These are phyloP conservation scores for Nitzschia palea DNA, from an alignment of 108 stramenopile species.

Conservation along the genomic window DNA sequence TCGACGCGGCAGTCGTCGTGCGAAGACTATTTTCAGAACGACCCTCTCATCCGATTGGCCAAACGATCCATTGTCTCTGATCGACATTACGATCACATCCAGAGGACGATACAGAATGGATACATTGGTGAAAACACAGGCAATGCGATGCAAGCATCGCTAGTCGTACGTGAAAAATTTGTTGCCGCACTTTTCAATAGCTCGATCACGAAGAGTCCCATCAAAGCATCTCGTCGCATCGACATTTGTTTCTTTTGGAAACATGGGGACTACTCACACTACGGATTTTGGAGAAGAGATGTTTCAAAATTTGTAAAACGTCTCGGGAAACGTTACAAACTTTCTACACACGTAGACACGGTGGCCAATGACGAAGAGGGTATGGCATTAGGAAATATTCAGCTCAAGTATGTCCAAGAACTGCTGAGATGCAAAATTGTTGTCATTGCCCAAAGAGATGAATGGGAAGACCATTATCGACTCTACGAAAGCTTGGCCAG, in stretches of 20 bases:
- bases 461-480: slow-evolving; percentile 70
- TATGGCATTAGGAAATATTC: slow-evolving; percentile 18
- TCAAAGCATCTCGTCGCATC: slow-evolving; percentile 12
- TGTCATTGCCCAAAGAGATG: slow-evolving; percentile 62
- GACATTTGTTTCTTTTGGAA: slow-evolving; percentile 44
- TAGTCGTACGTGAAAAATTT: slow-evolving; percentile 35
- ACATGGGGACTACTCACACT: slow-evolving; percentile 44
- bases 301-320: slow-evolving; percentile 14
- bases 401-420: slow-evolving; percentile 17
- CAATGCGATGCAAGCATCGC: slow-evolving; percentile 24
- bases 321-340: slow-evolving; percentile 5
- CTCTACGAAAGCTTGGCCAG: slow-evolving; percentile 58
- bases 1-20: slow-evolving; percentile 20
- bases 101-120: slow-evolving; percentile 18
- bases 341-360: slow-evolving; percentile 8
- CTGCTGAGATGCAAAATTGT: slow-evolving; percentile 57
- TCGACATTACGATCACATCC: slow-evolving; percentile 28
- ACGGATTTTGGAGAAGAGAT: slow-evolving; percentile 37
- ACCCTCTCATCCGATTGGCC: slow-evolving; percentile 28
- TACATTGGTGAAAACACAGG: slow-evolving; percentile 8
- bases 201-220: not conserved
- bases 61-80: slow-evolving; percentile 41
- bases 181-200: slow-evolving; percentile 26
- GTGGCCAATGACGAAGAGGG: slow-evolving; percentile 18
- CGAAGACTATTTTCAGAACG: not conserved